Percentiles rank a stretch among this genome's conserved stretches.
Evolutionary conservation across 2,329 filamentous ascomycete species (phyloP).

Genomic region (Trichoderma sp.): DNA sequence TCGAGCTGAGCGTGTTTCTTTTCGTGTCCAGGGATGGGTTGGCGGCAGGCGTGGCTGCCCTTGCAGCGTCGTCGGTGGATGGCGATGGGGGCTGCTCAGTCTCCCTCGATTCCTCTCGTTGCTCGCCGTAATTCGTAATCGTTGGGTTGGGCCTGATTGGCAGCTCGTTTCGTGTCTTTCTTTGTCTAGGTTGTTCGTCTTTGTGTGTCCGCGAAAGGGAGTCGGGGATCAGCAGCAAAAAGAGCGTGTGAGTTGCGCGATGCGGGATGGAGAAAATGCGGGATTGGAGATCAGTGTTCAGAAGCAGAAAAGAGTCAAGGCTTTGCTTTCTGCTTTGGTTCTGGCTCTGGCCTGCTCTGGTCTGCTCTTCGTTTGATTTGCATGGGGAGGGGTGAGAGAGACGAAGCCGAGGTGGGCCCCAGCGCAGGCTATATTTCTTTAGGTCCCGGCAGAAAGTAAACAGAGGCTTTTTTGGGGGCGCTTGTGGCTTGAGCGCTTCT

Average conservation of each 20-base stretch:
- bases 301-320: conserved; percentile 24
- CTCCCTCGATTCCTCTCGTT: background rate
- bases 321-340: background rate
- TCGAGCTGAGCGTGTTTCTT: background rate
- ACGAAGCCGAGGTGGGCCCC: conserved; percentile 11
- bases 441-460: conserved; percentile 24
- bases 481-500: conserved; percentile 9
- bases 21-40: background rate
- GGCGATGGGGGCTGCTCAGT: background rate
- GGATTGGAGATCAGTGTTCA: conserved; percentile 22
- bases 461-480: background rate
- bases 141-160: background rate
- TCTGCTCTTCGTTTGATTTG: background rate
- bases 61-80: background rate
- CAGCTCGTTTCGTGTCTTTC: background rate
- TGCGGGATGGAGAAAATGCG: conserved; percentile 17
- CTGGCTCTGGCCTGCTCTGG: too few relatives aligned
- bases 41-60: background rate
- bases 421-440: conserved; percentile 21
- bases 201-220: background rate
- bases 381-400: conserved; percentile 21
- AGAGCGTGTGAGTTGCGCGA: background rate
- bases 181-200: background rate
- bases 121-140: background rate
- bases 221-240: background rate